Conservation (phyloP, 1,284 basidiomycete species). For the Volvariella surrecta region DNA sequence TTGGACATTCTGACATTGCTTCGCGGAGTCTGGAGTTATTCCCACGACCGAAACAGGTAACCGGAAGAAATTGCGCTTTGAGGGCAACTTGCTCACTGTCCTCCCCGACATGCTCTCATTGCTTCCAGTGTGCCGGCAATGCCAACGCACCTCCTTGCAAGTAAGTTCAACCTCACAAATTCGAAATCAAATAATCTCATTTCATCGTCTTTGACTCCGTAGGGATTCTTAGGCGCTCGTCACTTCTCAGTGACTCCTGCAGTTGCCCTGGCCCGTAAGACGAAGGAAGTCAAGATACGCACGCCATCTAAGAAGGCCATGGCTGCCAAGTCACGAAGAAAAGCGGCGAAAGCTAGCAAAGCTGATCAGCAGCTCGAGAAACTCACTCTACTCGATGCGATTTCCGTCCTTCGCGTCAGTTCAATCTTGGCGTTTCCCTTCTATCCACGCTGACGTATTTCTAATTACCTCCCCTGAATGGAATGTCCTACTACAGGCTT, state of each 20-base stretch:
- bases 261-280: slow-evolving; percentile 32
- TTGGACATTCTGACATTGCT: too few relatives aligned
- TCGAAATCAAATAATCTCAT: neutral
- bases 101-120: neutral
- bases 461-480: slow-evolving; percentile 3
- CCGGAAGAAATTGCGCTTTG: too few relatives aligned
- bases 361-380: slow-evolving; percentile 49
- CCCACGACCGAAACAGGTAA: too few relatives aligned
- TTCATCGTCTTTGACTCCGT: too few relatives aligned
- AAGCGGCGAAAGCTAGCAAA: slow-evolving; percentile 35
- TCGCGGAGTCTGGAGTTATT: too few relatives aligned
- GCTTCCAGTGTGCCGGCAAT: slow-evolving; percentile 22
- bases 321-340: slow-evolving; percentile 44
- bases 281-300: slow-evolving; percentile 39
- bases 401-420: slow-evolving; percentile 61
- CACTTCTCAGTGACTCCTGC: slow-evolving; percentile 42
- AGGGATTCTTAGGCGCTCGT: slow-evolving; percentile 17
- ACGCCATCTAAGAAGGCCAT: slow-evolving; percentile 56
- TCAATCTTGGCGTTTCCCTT: too few relatives aligned
- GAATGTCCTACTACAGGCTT: slow-evolving; percentile 43
- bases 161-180: too few relatives aligned
- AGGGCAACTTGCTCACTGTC: neutral
- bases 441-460: neutral
- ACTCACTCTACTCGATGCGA: slow-evolving; percentile 54
- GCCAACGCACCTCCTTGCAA: slow-evolving; percentile 11